Percentiles rank a stretch among this genome's conserved stretches.
phyloP scores from a whole-genome alignment of 192 early-diverging fungal genomes.

The Podila minutissima region DNA sequence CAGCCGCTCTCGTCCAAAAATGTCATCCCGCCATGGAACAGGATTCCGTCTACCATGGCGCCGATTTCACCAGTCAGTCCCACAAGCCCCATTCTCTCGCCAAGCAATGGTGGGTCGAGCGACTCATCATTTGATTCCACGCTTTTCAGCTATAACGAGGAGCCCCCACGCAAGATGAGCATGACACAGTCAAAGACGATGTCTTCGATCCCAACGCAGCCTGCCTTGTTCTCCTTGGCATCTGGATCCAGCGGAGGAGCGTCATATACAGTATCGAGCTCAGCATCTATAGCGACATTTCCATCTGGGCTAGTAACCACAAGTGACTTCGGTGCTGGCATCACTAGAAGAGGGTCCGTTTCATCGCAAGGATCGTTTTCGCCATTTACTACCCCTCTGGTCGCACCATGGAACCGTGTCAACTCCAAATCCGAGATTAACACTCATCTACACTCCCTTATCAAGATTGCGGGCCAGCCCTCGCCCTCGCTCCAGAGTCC shows the following conservation, averaged over 20 bases:
- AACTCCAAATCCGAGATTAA: conserved; percentile 16
- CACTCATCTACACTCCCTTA: conserved; percentile 33
- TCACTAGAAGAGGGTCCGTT: conserved; percentile 5
- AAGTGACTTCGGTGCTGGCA: background rate
- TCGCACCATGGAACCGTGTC: conserved; percentile 42
- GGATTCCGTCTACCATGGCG: conserved; percentile 17
- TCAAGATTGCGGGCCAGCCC: conserved; percentile 17
- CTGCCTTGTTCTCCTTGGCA: background rate
- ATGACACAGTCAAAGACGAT: conserved; percentile 48
- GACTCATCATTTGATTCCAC: background rate
- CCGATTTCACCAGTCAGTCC: conserved; percentile 25
- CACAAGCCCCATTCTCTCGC: conserved; percentile 5
- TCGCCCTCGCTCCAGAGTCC: conserved; percentile 4
- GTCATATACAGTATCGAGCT: background rate
- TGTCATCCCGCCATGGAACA: conserved; percentile 47
- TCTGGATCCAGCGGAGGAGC: background rate
- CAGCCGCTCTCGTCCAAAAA: conserved; percentile 47
- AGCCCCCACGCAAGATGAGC: conserved; percentile 24
- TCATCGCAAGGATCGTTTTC: background rate
- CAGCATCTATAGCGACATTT: background rate
- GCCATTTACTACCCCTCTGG: background rate
- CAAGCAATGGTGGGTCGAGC: no score
- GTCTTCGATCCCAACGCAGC: conserved; percentile 17
- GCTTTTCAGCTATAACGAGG: background rate
- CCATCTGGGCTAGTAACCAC: no score